Evolutionary conservation across 2,329 filamentous ascomycete genomes (phyloP).

Genomic region (Verticillium nubilum): DNA sequence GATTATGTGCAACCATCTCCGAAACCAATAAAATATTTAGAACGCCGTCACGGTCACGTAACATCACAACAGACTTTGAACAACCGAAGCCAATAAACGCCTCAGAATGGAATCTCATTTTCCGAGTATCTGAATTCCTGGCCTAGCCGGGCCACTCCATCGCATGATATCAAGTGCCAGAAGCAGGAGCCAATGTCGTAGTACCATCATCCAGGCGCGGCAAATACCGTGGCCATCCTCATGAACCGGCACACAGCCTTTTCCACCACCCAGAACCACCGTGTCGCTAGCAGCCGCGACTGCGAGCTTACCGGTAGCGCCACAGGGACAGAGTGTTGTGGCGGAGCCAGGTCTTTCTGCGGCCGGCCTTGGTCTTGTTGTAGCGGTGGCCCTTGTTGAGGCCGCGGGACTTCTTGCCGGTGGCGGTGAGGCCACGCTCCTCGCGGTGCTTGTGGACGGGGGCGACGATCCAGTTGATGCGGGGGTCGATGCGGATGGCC

Average conservation of each 20-base stretch:
- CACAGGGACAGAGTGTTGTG: conserved; percentile 99
- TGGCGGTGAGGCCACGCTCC: conserved; percentile 91
- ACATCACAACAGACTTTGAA: background rate
- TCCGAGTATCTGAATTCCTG: conserved; percentile 2
- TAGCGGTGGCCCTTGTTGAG: conserved; percentile 98
- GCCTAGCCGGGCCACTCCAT: conserved; percentile 10
- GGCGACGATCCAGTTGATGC: conserved; percentile 99
- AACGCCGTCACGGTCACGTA: background rate
- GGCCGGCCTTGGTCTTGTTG: conserved; percentile 96
- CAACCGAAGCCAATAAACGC: conserved; percentile 1
- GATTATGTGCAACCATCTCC: too few species aligned
- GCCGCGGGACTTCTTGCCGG: conserved; percentile 99
- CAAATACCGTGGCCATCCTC: background rate
- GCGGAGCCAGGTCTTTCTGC: conserved; percentile 99
- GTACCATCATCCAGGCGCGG: background rate
- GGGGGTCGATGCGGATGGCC: conserved; percentile 96
- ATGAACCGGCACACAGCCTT: background rate
- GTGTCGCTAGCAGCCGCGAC: conserved; percentile 2
- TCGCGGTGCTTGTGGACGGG: conserved; percentile 99
- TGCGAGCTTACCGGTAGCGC: conserved; percentile 76
- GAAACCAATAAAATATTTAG: background rate
- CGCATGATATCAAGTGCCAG: conserved; percentile 11
- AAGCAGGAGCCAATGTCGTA: conserved; percentile 7
- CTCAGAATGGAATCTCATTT: conserved; percentile 3
- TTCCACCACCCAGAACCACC: background rate